Base-by-base conservation (phyloP, 208 protist species). In the Leishmania braziliensis region DNA sequence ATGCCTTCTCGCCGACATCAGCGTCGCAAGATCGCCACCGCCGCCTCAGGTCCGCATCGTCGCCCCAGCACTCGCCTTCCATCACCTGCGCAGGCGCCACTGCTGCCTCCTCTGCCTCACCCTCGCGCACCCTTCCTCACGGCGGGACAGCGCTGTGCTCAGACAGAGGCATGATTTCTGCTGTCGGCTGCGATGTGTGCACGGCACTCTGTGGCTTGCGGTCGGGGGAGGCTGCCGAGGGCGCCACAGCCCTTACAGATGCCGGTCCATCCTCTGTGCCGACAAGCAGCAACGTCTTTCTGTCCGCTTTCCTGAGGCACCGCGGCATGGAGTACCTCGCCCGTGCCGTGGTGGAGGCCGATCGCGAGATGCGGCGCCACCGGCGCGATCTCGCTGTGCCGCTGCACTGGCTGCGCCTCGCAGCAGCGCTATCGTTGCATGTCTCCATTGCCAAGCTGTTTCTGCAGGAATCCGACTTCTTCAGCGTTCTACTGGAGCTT, bases 401-500 rank as follows among this genome's bases (percentile, higher is more conserved):
- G n/a, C 75, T 85, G 63, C 81, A 81, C n/a, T 81, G 92, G 18
- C 84, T 93, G 63, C 86, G 86, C 14, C 84, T 94, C 5, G 48
- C 95, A 26, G 91, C 93, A 46, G 87, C 90, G 4, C 63, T 95
- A n/a, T 95, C 91, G 20, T 88, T 92, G 78, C 77, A 90, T 33
- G 36, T 75, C 8, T 87, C 92, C 6, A 82, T 86, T 10, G 90
- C 90, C 81, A 77, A 78, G 14, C 78, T 62, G 9, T 72, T 95
- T 26, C 83, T 92, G 4, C 84, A 83, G 26, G 75, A 84, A 26
- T 39, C 54, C 0, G 84, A 89, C 69, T 80, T 95, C 3, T 88
- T 97, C 79, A 92, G 86, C 16, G 88, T 94, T 1, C 53, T 97
- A n/a, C 53, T 94, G 54, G 93, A 95, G 70, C 36, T 86, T 23